Percentiles rank a stretch among this genome's conserved stretches.
Conservation (phyloP, 2,329 filamentous ascomycete genomes). For the Aspergillus oerlinghausenensis region DNA sequence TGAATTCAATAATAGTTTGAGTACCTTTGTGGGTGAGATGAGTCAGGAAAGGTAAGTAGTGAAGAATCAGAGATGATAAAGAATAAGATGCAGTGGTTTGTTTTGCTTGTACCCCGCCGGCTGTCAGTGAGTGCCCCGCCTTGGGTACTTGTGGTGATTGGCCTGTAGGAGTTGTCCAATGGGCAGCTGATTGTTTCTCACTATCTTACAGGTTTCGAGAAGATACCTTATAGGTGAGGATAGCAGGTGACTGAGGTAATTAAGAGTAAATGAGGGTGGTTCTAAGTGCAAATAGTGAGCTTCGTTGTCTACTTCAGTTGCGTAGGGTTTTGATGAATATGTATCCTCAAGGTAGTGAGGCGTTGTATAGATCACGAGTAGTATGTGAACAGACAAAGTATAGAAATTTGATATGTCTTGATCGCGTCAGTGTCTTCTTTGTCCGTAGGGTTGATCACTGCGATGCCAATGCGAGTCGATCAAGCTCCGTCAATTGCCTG, state of each 20-base stretch:
- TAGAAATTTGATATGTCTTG: not conserved
- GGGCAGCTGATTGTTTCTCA: not conserved
- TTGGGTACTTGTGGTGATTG: not conserved
- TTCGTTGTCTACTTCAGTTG: not conserved
- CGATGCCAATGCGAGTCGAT: not conserved
- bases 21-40: not conserved
- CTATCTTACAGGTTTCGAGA: not conserved
- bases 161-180: not conserved
- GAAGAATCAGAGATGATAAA: not conserved
- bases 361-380: not conserved
- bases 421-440: not conserved
- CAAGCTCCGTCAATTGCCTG: not conserved
- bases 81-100: not conserved
- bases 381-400: not conserved
- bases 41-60: not conserved
- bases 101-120: not conserved
- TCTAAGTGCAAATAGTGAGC: no score
- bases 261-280: not conserved
- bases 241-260: not conserved
- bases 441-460: no score
- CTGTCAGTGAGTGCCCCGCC: not conserved
- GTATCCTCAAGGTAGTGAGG: not conserved
- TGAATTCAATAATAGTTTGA: not conserved
- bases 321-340: not conserved
- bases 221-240: not conserved